Conservation (phyloP, 2,329 filamentous ascomycete genomes). For the Hypoxylon sp. region DNA sequence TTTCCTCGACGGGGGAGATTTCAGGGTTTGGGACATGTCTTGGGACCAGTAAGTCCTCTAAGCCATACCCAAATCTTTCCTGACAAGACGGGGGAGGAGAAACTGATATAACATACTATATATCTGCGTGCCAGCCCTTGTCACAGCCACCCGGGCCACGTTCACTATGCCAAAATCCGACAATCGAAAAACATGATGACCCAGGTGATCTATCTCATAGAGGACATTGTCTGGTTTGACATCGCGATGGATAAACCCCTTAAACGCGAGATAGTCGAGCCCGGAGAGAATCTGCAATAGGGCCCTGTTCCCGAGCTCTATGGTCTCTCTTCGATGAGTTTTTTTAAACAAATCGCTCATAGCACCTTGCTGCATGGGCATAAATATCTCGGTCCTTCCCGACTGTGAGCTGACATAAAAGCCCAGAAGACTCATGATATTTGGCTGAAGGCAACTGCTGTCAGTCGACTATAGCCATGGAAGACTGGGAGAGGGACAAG, state of each 20-base stretch:
- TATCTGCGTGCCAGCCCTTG: not conserved
- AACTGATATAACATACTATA: not conserved
- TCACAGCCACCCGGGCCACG: not conserved
- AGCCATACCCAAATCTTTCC: too few relatives aligned
- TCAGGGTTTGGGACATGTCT: too few relatives aligned
- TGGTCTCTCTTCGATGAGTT: too few relatives aligned
- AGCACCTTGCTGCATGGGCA: constrained; percentile 8
- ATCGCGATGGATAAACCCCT: constrained; percentile 25
- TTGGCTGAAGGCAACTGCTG: not conserved
- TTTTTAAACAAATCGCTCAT: not conserved
- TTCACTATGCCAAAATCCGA: constrained; percentile 16
- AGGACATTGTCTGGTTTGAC: constrained; percentile 34
- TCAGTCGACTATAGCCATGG: not conserved
- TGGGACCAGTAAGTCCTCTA: too few relatives aligned
- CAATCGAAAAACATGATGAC: constrained; percentile 2
- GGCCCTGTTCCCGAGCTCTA: not conserved
- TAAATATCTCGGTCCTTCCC: constrained; percentile 7
- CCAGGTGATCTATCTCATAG: not conserved
- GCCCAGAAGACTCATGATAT: constrained; percentile 11
- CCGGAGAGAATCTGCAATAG: constrained; percentile 19
- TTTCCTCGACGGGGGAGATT: too few relatives aligned
- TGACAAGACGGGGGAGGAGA: not conserved
- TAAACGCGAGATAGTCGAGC: constrained; percentile 17
- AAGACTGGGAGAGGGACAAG: not conserved
- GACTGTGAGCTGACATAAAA: constrained; percentile 2